A percentile compares a stretch with the other conserved stretches of the same genome.
Conservation (phyloP, 331 rosid genomes). For the Malus hybrid region DNA sequence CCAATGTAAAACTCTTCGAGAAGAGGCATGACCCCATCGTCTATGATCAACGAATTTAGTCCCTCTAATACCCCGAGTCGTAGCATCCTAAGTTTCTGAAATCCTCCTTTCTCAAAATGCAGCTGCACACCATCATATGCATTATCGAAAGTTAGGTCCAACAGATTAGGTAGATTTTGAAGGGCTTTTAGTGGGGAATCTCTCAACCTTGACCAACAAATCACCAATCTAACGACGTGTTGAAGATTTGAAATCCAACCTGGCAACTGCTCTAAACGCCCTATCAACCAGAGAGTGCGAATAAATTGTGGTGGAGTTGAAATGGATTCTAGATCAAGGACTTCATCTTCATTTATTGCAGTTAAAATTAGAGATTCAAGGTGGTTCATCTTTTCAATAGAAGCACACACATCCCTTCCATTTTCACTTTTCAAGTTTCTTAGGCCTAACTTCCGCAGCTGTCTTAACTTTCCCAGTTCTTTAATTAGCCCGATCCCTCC, state of each 20-base stretch:
- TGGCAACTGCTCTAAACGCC: not conserved
- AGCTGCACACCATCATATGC: too few relatives aligned
- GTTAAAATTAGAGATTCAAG: not conserved
- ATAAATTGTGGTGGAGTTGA: conserved; percentile 3
- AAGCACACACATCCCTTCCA: conserved; percentile 2
- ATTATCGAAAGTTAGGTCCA: too few relatives aligned
- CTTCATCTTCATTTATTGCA: not conserved
- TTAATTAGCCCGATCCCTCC: not conserved
- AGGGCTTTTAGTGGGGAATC: not conserved
- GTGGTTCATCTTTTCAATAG: conserved; percentile 12
- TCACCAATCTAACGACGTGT: conserved; percentile 1
- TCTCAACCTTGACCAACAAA: conserved; percentile 1
- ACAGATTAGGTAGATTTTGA: not conserved
- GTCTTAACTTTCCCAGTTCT: conserved; percentile 8
- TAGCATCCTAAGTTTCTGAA: too few relatives aligned
- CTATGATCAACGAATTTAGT: too few relatives aligned
- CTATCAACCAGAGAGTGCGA: not conserved
- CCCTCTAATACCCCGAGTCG: too few relatives aligned
- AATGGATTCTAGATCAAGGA: conserved; percentile 5
- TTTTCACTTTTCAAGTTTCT: not conserved
- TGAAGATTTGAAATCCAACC: conserved; percentile 8
- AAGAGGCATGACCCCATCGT: not conserved
- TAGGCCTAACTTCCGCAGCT: not conserved
- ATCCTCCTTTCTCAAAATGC: too few relatives aligned
- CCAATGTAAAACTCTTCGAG: conserved; percentile 1